Evolutionary conservation across 805 yeast species (phyloP).

Genomic region (Zygosaccharomyces lentus): DNA sequence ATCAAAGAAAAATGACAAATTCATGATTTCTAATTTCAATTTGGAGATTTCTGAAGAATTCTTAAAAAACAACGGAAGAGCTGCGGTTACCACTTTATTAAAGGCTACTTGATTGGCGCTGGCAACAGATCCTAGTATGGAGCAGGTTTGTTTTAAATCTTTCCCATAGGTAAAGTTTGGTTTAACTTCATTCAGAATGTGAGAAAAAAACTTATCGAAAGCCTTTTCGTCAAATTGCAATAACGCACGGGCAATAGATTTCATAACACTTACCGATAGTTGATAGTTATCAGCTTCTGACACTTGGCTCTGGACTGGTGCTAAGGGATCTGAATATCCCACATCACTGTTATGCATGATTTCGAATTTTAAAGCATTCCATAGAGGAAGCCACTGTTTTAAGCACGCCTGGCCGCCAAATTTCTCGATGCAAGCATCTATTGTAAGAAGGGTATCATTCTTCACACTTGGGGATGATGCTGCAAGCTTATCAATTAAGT

Average conservation of each 20-base stretch:
- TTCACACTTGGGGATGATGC: constrained; percentile 72
- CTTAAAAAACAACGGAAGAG: constrained; percentile 43
- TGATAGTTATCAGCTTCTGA: constrained; percentile 40
- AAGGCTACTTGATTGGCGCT: constrained; percentile 44
- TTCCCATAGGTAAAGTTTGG: constrained; percentile 49
- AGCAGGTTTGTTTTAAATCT: constrained; percentile 59
- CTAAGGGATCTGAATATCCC: constrained; percentile 20
- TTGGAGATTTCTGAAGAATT: constrained; percentile 45
- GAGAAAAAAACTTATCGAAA: constrained; percentile 39
- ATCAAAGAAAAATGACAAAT: constrained; percentile 54
- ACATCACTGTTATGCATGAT: constrained; percentile 74
- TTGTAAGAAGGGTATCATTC: constrained; percentile 64
- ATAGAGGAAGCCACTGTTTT: constrained; percentile 65
- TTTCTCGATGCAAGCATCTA: constrained; percentile 50
- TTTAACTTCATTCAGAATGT: constrained; percentile 48
- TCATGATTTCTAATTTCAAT: constrained; percentile 56
- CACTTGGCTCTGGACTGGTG: constrained; percentile 23
- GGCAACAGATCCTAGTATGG: constrained; percentile 54
- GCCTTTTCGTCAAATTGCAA: constrained; percentile 28
- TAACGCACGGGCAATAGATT: constrained; percentile 41
- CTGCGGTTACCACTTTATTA: constrained; percentile 44
- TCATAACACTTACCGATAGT: constrained; percentile 43
- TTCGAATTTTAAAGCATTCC: constrained; percentile 88
- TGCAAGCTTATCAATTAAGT: constrained; percentile 71
- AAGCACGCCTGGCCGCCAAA: constrained; percentile 49